Conservation (phyloP, 1,284 basidiomycete species). For the Ceratobasidium sp. region DNA sequence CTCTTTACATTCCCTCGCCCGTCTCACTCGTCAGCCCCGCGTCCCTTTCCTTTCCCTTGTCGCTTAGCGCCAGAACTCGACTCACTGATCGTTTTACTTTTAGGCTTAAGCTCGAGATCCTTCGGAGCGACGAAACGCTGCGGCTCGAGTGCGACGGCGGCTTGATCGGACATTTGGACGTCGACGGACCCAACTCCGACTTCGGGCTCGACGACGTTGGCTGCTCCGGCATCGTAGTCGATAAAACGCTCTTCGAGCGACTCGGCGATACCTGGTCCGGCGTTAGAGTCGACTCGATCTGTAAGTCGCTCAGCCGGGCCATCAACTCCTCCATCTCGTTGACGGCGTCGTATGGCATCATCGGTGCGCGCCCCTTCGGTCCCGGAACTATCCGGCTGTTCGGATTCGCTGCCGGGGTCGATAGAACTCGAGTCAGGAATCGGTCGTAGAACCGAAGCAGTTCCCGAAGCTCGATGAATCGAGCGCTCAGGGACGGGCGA, state of each 20-base stretch:
- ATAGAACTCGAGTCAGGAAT: not conserved
- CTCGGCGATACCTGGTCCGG: conserved; percentile 46
- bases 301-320: not conserved
- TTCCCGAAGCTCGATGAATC: not conserved
- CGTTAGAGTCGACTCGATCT: not conserved
- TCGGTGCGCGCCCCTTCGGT: not conserved
- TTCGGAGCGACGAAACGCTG: too few species aligned
- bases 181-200: not conserved
- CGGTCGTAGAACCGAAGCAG: not conserved
- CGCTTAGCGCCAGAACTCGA: too few species aligned
- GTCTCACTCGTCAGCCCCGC: too few species aligned
- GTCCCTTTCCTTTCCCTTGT: too few species aligned
- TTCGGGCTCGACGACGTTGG: not conserved
- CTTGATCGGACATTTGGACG: not conserved
- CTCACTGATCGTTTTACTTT: too few species aligned
- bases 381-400: not conserved
- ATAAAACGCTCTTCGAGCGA: not conserved
- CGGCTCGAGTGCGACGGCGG: not conserved
- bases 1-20: too few species aligned
- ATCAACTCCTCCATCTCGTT: conserved; percentile 48
- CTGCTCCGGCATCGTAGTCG: not conserved
- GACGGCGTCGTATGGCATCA: conserved; percentile 53
- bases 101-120: too few species aligned
- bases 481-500: too few species aligned
- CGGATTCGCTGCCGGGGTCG: not conserved